These are phyloP conservation scores for Nicotiana paniculata DNA, from an alignment of 257 asterid genomes.

Conservation along the genomic window DNA sequence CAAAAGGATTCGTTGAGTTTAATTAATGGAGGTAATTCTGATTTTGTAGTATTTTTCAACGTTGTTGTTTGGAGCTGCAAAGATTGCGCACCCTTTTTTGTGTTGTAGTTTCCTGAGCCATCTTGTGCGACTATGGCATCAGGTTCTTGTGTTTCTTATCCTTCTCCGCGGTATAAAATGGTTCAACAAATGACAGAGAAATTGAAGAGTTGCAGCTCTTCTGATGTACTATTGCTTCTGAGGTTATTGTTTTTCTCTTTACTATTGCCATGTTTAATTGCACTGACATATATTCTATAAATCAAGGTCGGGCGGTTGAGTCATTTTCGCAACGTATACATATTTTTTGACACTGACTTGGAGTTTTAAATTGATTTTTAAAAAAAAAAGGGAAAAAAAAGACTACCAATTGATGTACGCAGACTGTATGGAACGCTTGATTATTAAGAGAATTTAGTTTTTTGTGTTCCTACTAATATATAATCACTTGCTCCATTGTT, in stretches of 20 bases:
- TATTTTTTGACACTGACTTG: neutral
- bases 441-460: neutral
- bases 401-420: neutral
- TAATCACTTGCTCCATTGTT: neutral
- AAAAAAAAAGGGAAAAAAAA: neutral
- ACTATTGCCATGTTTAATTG: neutral
- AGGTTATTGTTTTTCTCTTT: too few relatives aligned
- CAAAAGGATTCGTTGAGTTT: neutral
- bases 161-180: neutral
- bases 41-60: neutral
- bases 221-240: neutral
- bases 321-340: neutral
- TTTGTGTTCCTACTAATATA: neutral
- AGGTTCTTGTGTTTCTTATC: neutral
- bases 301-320: neutral
- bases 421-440: neutral
- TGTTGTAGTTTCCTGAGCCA: neutral
- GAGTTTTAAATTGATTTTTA: neutral
- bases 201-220: neutral
- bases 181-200: neutral
- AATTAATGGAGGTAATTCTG: too few relatives aligned
- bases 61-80: neutral
- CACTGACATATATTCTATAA: neutral
- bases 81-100: neutral
- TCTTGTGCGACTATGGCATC: neutral